Percentiles rank a stretch among this genome's conserved stretches.
Evolutionary conservation across 768 basidiomycete genomes (phyloP).

Genomic region (Cystobasidium onofrii): DNA sequence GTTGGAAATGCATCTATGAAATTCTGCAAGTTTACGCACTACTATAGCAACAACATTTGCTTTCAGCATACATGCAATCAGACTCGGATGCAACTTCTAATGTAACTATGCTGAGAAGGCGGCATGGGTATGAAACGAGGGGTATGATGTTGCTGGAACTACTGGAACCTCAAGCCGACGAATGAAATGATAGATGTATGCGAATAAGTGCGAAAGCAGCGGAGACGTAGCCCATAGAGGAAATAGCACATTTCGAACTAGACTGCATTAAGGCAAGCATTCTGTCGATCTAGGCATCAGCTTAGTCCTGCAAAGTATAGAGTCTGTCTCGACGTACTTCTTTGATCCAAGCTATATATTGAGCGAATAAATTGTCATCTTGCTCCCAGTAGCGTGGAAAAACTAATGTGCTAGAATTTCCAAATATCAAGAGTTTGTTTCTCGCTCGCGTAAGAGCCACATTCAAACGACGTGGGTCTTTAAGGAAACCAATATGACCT

Average conservation of each 20-base stretch:
- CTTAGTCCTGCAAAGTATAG: no score
- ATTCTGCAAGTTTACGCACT: no score
- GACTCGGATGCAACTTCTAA: no score
- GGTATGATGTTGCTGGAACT: not conserved
- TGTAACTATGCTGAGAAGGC: no score
- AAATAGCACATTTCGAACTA: no score
- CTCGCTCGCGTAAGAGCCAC: slow-evolving; percentile 58
- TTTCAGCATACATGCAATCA: no score
- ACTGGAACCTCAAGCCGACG: not conserved
- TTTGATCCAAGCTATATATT: not conserved
- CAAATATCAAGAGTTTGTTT: slow-evolving; percentile 72
- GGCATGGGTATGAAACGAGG: not conserved
- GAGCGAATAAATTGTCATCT: not conserved
- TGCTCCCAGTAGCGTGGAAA: not conserved
- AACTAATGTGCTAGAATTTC: slow-evolving; percentile 47
- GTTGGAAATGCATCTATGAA: no score
- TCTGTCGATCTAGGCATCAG: not conserved
- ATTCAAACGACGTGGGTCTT: slow-evolving; percentile 83
- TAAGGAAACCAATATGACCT: slow-evolving; percentile 88
- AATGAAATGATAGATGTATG: not conserved
- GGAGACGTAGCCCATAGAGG: no score
- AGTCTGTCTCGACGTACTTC: not conserved
- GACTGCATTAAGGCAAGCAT: not conserved
- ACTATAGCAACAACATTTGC: no score
- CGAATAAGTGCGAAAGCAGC: not conserved